These are phyloP conservation scores for Mycosphaerella sp. DNA, from an alignment of 2,329 filamentous ascomycete genomes.

Conservation along the genomic window DNA sequence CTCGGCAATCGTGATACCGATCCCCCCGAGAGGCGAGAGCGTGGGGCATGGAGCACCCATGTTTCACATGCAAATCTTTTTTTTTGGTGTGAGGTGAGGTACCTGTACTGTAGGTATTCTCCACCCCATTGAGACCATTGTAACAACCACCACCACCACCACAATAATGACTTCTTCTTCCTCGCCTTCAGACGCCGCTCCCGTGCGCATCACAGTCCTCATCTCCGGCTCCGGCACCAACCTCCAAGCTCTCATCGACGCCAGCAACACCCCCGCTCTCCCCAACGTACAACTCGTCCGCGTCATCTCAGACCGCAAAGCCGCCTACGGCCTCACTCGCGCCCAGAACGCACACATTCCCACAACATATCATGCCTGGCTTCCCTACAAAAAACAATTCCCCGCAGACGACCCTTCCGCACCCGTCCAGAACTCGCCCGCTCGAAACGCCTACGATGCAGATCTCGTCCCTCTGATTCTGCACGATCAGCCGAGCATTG, in stretches of 20 bases:
- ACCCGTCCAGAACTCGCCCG: constrained; percentile 34
- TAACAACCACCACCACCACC: background rate
- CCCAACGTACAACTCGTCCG: constrained; percentile 52
- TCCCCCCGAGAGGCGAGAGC: background rate
- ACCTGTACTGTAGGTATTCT: background rate
- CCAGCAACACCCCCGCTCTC: constrained; percentile 40
- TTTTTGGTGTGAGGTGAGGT: background rate
- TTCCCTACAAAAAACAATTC: constrained; percentile 67
- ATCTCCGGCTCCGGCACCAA: constrained; percentile 71
- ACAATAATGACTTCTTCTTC: background rate
- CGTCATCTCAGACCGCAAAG: constrained; percentile 60
- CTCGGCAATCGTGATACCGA: background rate
- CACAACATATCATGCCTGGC: constrained; percentile 73
- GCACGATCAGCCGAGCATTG: constrained; percentile 59
- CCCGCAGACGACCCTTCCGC: constrained; percentile 46
- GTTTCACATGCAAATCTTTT: constrained; percentile 2
- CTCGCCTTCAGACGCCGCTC: background rate
- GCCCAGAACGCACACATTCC: constrained; percentile 58
- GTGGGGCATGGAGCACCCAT: background rate
- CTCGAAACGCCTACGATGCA: constrained; percentile 64
- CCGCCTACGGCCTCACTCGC: constrained; percentile 58
- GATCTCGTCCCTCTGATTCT: constrained; percentile 66
- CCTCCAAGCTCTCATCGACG: constrained; percentile 69
- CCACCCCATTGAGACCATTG: background rate
- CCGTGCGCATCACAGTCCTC: constrained; percentile 32